Percentiles rank a stretch among this genome's conserved stretches.
These are phyloP conservation scores for Pseudogymnoascus sp. DNA, from an alignment of 2,329 filamentous ascomycete genomes.

Conservation along the genomic window DNA sequence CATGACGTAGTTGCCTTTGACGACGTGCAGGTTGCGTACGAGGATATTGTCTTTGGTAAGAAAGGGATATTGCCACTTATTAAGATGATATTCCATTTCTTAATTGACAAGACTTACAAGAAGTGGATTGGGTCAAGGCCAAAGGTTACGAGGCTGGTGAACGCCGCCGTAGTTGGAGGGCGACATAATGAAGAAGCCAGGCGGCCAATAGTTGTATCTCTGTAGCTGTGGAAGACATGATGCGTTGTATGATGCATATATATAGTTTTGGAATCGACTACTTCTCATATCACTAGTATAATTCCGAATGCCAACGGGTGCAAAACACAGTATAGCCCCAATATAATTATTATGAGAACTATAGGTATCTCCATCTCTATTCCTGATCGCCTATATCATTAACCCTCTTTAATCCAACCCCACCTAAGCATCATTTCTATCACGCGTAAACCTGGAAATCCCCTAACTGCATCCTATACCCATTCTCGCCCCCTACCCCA, in stretches of 20 bases:
- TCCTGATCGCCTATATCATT: not conserved
- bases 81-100: not conserved
- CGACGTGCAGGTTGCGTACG: constrained; percentile 37
- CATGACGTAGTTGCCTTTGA: constrained; percentile 54
- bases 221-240: not conserved
- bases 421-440: too few relatives aligned
- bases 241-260: not conserved
- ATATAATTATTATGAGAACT: not conserved
- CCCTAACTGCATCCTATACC: constrained; percentile 14
- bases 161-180: not conserved
- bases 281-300: not conserved
- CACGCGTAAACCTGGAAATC: constrained; percentile 14
- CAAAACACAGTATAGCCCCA: not conserved
- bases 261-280: not conserved
- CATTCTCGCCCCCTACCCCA: constrained; percentile 8
- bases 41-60: not conserved
- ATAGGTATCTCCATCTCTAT: not conserved
- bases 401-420: not conserved
- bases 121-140: not conserved
- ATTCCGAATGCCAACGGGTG: not conserved
- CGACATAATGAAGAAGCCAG: not conserved
- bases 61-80: not conserved
- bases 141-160: not conserved
- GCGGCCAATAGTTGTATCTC: not conserved
- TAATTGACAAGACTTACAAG: not conserved